Percentiles rank a stretch among this genome's conserved stretches.
phyloP scores from a whole-genome alignment of 352 stramenopile species.

The Stephanocyclus meneghinianus region DNA sequence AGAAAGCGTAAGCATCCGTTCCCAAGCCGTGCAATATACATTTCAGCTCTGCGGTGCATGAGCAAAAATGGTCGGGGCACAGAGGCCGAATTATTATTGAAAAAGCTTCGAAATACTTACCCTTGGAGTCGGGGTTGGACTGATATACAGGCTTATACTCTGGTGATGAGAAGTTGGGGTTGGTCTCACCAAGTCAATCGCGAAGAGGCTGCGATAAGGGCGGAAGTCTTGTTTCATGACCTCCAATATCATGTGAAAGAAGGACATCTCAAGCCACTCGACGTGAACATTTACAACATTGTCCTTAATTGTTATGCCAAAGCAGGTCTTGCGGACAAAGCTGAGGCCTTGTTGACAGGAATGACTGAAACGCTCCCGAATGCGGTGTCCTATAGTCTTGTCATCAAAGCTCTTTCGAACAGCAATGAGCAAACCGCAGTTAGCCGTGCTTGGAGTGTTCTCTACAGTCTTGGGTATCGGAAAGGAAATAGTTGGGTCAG shows the following conservation, averaged over 20 bases:
- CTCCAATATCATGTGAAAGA: constrained; percentile 19
- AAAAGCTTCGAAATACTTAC: constrained; percentile 21
- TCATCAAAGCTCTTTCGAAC: constrained; percentile 44
- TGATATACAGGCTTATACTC: constrained; percentile 32
- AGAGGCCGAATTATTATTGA: constrained; percentile 40
- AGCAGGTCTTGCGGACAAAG: constrained; percentile 27
- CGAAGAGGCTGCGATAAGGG: constrained; percentile 28
- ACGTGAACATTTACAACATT: constrained; percentile 45
- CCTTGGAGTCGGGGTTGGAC: neutral
- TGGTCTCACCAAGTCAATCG: constrained; percentile 23
- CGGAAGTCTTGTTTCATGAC: constrained; percentile 29
- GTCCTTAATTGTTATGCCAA: constrained; percentile 40
- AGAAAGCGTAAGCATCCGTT: neutral
- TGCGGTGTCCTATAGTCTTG: constrained; percentile 35
- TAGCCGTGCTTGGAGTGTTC: constrained; percentile 32
- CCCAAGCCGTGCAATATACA: constrained; percentile 39
- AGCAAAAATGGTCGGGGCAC: constrained; percentile 28
- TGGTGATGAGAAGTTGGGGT: constrained; percentile 41
- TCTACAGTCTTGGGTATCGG: constrained; percentile 33
- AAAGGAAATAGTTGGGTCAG: constrained; percentile 2
- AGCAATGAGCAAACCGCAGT: constrained; percentile 29
- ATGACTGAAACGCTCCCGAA: constrained; percentile 16
- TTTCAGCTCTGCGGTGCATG: constrained; percentile 38
- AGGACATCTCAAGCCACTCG: constrained; percentile 16
- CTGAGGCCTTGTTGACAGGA: constrained; percentile 16